These are phyloP conservation scores for Penicillium cinerascens DNA, from an alignment of 495 filamentous ascomycete genomes.

Conservation along the genomic window DNA sequence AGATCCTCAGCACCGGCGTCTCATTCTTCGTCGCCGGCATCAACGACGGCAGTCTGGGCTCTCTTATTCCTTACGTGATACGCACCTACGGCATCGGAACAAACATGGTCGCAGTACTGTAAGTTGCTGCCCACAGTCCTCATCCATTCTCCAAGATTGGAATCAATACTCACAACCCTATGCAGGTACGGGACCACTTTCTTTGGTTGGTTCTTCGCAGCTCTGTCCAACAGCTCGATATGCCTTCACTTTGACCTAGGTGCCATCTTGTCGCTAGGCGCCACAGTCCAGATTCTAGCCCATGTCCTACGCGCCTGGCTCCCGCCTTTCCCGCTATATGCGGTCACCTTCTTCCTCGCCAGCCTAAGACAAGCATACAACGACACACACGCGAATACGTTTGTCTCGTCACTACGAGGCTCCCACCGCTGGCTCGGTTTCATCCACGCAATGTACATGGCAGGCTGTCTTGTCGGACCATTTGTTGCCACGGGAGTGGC, in stretches of 20 bases:
- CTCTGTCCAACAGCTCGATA: slow-evolving; percentile 27
- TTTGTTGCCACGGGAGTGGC: slow-evolving; percentile 30
- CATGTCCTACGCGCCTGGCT: slow-evolving; percentile 28
- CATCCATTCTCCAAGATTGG: not conserved
- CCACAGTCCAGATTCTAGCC: slow-evolving; percentile 24
- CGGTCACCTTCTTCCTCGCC: slow-evolving; percentile 29
- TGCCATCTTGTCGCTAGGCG: slow-evolving; percentile 21
- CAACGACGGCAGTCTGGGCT: slow-evolving; percentile 51
- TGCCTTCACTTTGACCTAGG: slow-evolving; percentile 28
- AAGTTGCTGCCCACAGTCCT: slow-evolving; percentile 8
- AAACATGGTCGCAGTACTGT: slow-evolving; percentile 27
- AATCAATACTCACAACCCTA: not conserved
- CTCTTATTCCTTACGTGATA: slow-evolving; percentile 54
- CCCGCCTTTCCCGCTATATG: slow-evolving; percentile 27
- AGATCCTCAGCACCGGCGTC: slow-evolving; percentile 25
- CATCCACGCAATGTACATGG: slow-evolving; percentile 39
- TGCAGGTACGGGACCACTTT: slow-evolving; percentile 30
- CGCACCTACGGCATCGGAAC: slow-evolving; percentile 45
- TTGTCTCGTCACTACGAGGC: slow-evolving; percentile 21
- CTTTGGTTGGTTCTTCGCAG: slow-evolving; percentile 30
- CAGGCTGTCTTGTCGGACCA: slow-evolving; percentile 29
- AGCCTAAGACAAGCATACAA: slow-evolving; percentile 34
- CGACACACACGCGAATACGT: slow-evolving; percentile 35
- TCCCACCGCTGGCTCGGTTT: slow-evolving; percentile 34
- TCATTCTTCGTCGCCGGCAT: slow-evolving; percentile 31